Percentiles rank a stretch among this genome's conserved stretches.
Conservation (phyloP, 495 filamentous ascomycete genomes). For the Sabuloglossum arenarium region DNA sequence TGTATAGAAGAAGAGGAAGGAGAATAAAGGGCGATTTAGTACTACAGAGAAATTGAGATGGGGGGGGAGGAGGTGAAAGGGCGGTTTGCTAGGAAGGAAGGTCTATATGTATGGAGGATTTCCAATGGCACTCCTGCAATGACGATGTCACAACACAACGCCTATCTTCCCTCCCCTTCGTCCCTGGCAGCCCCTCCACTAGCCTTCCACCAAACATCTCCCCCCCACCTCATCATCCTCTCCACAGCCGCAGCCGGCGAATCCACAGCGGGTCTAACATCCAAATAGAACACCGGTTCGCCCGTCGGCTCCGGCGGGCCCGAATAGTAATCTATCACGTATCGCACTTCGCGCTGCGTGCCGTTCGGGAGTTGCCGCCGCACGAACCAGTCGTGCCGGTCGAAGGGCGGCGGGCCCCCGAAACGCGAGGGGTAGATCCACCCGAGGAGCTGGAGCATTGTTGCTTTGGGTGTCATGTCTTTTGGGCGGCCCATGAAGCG, state of each 20-base stretch:
- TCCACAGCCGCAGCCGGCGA: constrained; percentile 60
- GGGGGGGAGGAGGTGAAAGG: too few relatives aligned
- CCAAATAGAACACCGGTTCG: constrained; percentile 89
- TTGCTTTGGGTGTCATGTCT: constrained; percentile 79
- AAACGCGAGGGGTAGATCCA: constrained; percentile 62
- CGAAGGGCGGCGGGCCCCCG: constrained; percentile 71
- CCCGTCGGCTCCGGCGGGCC: constrained; percentile 71
- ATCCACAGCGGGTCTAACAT: constrained; percentile 90
- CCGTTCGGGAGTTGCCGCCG: constrained; percentile 40
- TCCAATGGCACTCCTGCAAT: background rate
- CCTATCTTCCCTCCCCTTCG: background rate
- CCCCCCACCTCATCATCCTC: constrained; percentile 72
- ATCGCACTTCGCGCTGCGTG: constrained; percentile 52
- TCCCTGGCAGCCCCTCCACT: constrained; percentile 36
- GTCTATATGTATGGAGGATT: background rate
- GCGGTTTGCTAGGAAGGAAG: too few relatives aligned
- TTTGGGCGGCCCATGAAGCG: constrained; percentile 74
- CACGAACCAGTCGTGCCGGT: constrained; percentile 94
- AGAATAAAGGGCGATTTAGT: too few relatives aligned
- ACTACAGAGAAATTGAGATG: too few relatives aligned
- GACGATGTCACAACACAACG: background rate
- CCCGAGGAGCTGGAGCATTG: constrained; percentile 55
- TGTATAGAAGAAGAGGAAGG: too few relatives aligned
- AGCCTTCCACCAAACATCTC: constrained; percentile 82
- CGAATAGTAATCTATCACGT: constrained; percentile 96